Conservation (phyloP, 2,329 filamentous ascomycete genomes). For the Cercospora sp. region DNA sequence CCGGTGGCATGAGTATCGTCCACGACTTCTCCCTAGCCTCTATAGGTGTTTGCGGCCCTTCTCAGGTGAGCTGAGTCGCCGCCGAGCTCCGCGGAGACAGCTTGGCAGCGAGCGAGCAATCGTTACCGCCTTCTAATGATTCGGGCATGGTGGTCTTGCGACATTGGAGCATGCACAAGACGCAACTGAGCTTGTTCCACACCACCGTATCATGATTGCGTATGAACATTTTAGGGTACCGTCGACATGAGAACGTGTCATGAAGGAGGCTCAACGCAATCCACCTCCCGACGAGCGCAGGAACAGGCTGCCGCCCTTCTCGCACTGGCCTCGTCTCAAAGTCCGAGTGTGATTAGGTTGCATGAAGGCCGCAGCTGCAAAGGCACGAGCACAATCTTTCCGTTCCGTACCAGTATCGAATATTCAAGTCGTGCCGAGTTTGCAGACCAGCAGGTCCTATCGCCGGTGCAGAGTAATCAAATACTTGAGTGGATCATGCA, state of each 20-base stretch:
- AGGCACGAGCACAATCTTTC: background rate
- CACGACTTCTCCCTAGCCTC: background rate
- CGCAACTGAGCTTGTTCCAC: background rate
- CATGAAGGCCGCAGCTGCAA: background rate
- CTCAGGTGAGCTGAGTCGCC: background rate
- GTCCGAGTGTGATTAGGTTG: background rate
- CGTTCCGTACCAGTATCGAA: background rate
- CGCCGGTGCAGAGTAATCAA: background rate
- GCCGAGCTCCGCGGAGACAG: background rate
- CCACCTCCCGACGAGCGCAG: background rate
- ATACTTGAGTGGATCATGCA: background rate
- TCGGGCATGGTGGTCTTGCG: background rate
- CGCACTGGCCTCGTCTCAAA: background rate
- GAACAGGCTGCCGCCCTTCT: background rate
- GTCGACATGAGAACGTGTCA: background rate
- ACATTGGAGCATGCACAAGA: background rate
- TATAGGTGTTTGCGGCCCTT: background rate
- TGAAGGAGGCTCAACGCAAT: background rate
- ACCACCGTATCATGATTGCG: background rate
- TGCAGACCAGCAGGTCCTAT: background rate
- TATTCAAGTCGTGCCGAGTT: background rate
- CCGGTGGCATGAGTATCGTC: background rate
- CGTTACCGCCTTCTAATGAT: background rate
- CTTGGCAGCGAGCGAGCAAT: background rate
- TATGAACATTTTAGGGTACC: background rate